These are phyloP conservation scores for Candida verbasci DNA, from an alignment of 805 yeast genomes.

Conservation along the genomic window DNA sequence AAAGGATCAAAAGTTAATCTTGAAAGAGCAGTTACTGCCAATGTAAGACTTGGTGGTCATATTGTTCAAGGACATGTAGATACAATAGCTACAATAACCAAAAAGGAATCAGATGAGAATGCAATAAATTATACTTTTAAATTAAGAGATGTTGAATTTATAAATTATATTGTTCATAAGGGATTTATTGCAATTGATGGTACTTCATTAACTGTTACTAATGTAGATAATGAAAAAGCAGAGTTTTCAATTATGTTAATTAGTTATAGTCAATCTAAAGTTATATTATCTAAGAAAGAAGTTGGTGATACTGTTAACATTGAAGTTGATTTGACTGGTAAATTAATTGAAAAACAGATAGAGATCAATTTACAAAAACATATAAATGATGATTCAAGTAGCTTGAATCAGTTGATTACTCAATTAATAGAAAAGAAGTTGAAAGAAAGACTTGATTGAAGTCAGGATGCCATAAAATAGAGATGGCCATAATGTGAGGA, in stretches of 20 bases:
- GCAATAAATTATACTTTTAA: constrained; percentile 73
- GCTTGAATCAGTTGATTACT: constrained; percentile 45
- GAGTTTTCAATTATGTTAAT: constrained; percentile 87
- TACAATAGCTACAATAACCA: constrained; percentile 67
- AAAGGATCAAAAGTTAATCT: constrained; percentile 68
- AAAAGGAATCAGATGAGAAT: constrained; percentile 59
- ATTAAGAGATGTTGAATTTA: constrained; percentile 57
- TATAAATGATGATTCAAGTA: constrained; percentile 43
- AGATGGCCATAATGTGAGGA: no score
- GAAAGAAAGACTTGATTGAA: no score
- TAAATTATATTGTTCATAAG: constrained; percentile 83
- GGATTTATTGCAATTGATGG: constrained; percentile 95
- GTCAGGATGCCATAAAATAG: no score
- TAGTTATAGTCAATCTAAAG: constrained; percentile 82
- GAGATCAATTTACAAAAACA: constrained; percentile 52
- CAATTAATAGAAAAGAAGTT: constrained; percentile 29
- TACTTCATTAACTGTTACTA: constrained; percentile 82
- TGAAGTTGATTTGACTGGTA: constrained; percentile 94
- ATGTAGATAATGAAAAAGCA: constrained; percentile 54
- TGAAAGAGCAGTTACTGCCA: constrained; percentile 86
- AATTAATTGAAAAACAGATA: constrained; percentile 85
- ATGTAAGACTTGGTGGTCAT: constrained; percentile 92
- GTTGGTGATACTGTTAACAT: constrained; percentile 71
- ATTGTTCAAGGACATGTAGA: constrained; percentile 98
- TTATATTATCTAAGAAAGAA: constrained; percentile 62